Conservation (phyloP, 331 rosid species). For the Saraca asoca region DNA sequence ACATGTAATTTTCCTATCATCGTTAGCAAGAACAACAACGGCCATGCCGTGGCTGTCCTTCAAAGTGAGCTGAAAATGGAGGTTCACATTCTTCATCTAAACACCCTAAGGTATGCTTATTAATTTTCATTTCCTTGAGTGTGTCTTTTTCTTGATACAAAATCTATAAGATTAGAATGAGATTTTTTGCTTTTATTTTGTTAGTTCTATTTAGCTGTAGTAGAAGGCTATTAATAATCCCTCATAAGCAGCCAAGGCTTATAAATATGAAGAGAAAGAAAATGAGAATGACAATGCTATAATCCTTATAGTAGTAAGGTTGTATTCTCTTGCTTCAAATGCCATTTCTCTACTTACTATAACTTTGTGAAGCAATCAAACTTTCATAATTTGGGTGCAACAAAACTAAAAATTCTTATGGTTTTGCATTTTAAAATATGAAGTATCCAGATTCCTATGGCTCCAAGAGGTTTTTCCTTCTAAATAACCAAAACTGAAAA, state of each 20-base stretch:
- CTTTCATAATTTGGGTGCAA: neutral
- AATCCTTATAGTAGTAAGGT: neutral
- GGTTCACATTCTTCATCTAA: too few species aligned
- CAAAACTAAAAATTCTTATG: neutral
- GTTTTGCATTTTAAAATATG: slow-evolving; percentile 11
- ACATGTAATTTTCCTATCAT: too few species aligned
- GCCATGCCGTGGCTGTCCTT: too few species aligned
- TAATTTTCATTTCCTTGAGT: too few species aligned
- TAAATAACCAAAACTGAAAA: slow-evolving; percentile 20
- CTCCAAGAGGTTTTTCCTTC: slow-evolving; percentile 37
- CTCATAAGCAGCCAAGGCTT: neutral
- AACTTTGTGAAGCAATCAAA: neutral
- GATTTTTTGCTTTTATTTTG: too few species aligned
- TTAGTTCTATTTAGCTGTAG: too few species aligned
- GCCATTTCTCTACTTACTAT: slow-evolving; percentile 11
- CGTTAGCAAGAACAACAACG: too few species aligned
- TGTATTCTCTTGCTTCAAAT: neutral
- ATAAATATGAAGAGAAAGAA: neutral
- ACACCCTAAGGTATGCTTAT: too few species aligned
- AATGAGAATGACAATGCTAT: neutral
- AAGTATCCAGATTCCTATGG: slow-evolving; percentile 47
- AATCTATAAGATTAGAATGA: too few species aligned
- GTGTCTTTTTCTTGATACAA: too few species aligned
- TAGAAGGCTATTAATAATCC: neutral
- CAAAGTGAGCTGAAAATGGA: too few species aligned